These are phyloP conservation scores for Setomelanomma holmii DNA, from an alignment of 2,329 filamentous ascomycete species.

Conservation along the genomic window DNA sequence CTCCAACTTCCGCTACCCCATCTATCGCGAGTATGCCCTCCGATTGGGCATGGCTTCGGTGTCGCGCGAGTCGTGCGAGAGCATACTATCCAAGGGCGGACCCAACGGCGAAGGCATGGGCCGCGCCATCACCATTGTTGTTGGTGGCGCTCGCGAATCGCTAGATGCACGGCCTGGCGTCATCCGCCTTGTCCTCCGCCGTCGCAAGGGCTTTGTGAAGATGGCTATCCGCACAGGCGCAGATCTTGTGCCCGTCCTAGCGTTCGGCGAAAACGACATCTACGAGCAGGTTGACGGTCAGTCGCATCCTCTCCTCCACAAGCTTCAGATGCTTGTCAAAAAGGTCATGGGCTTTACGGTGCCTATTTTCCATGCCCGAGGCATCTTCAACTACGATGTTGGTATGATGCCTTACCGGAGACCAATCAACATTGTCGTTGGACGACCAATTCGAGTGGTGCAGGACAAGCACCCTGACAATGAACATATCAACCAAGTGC, in stretches of 20 bases:
- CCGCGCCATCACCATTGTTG: conserved; percentile 93
- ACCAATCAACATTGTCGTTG: conserved; percentile 88
- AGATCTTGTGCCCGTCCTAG: conserved; percentile 88
- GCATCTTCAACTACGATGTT: conserved; percentile 97
- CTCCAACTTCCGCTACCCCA: conserved; percentile 89
- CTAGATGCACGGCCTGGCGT: conserved; percentile 83
- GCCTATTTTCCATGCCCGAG: conserved; percentile 86
- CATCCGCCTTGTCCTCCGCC: conserved; percentile 78
- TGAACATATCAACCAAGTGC: conserved; percentile 80
- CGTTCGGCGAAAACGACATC: conserved; percentile 94
- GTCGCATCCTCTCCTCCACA: conserved; percentile 79
- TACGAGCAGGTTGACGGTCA: conserved; percentile 87
- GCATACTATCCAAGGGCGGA: conserved; percentile 82
- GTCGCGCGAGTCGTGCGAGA: conserved; percentile 89
- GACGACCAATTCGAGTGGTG: conserved; percentile 76
- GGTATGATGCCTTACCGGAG: conserved; percentile 93
- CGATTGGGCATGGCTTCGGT: conserved; percentile 87
- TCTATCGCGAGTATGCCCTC: conserved; percentile 94
- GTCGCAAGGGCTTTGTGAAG: conserved; percentile 92
- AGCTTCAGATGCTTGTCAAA: conserved; percentile 83
- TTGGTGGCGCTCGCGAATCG: conserved; percentile 91
- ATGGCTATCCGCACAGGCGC: conserved; percentile 91
- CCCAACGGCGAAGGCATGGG: conserved; percentile 83
- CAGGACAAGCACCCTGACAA: conserved; percentile 70
- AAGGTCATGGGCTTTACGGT: conserved; percentile 90